Base-by-base conservation (phyloP, 176 grass and related monocot species). In the Hsuehochloa calcarea region DNA sequence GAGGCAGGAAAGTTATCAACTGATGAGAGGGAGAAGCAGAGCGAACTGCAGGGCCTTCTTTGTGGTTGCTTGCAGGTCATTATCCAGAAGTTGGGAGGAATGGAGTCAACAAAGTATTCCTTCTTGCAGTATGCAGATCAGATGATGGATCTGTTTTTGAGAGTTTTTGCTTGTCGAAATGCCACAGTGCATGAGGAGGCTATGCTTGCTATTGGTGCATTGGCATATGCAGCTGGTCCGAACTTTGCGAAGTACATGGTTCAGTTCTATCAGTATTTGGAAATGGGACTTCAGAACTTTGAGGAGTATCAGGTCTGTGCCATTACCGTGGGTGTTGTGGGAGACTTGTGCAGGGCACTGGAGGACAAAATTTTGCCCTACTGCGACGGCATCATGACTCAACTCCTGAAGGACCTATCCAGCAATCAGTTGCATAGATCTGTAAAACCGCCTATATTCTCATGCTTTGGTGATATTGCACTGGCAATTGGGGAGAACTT, bases 301-400 rank as follows among this genome's bases (percentile, higher is more conserved):
- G 94, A 96, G 85, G 94, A 96, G 64, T 96, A 96, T 66, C 94
- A 96, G 87, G 92, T 96, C 31, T 96, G 94, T 80, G 89, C 94
- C 78, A 96, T 96, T 75, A 93, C 94, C 0, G 91, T 96, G 14
- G 94, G 94, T 52, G 94, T 96, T 47, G 94, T 96, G 43, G 94
- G 94, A 68, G 94, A 96, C 75, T 73, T 96, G 56, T 96, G 94
- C 74, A 85, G 94, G 72, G 89, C 94, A 70, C 78, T 96, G 23
- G 94, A 96, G 74, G 91, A 96, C 86, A 96, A 93, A 88, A 90
- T 96, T 81, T 76, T 93, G 29, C 94, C 89, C 26, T 96, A 77
- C 67, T 96, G 94, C 25, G 94, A 96, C 10, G 91, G 94, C 65
- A 96, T 96, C 51, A 93, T 96, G 91, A 96, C 94, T 40, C 94